Evolutionary conservation across 2,329 filamentous ascomycete species (phyloP).

Genomic region (Xylaria sp.): DNA sequence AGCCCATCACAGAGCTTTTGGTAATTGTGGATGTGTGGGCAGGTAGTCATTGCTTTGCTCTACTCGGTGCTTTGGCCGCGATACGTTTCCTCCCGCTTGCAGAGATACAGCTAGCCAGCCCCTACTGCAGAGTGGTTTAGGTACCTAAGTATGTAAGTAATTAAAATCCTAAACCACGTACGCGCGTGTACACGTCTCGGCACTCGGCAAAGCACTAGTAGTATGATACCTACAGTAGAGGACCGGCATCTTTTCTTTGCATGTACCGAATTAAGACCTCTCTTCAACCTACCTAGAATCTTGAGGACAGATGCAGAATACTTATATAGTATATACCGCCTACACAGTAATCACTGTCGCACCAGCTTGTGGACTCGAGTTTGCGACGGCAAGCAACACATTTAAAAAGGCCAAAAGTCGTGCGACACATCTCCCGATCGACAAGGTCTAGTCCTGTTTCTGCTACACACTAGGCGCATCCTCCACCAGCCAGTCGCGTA

Average conservation of each 20-base stretch:
- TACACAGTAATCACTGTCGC: background rate
- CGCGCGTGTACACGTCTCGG: too few relatives aligned
- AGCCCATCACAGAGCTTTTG: too few relatives aligned
- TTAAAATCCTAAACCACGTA: too few relatives aligned
- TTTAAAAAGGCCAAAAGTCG: background rate
- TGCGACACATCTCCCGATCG: conserved; percentile 23
- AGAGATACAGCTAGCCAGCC: background rate
- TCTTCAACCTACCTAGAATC: too few relatives aligned
- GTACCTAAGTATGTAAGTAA: too few relatives aligned
- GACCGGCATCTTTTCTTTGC: background rate
- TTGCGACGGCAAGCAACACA: conserved; percentile 1
- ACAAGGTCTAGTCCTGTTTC: conserved; percentile 2
- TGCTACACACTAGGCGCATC: background rate
- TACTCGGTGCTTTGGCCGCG: too few relatives aligned
- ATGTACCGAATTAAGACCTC: background rate
- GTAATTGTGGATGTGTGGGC: too few relatives aligned
- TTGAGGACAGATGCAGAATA: background rate
- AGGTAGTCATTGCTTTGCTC: too few relatives aligned
- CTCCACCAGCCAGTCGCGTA: conserved; percentile 2
- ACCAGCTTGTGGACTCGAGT: background rate
- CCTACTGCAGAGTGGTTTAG: too few relatives aligned
- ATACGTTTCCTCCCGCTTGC: background rate
- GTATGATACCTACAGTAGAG: too few relatives aligned
- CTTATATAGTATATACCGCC: background rate
- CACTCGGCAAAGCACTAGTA: conserved; percentile 7